A percentile compares a stretch with the other conserved stretches of the same genome.
phyloP scores from a whole-genome alignment of 345 rosid genomes.

The Brassica carinata region DNA sequence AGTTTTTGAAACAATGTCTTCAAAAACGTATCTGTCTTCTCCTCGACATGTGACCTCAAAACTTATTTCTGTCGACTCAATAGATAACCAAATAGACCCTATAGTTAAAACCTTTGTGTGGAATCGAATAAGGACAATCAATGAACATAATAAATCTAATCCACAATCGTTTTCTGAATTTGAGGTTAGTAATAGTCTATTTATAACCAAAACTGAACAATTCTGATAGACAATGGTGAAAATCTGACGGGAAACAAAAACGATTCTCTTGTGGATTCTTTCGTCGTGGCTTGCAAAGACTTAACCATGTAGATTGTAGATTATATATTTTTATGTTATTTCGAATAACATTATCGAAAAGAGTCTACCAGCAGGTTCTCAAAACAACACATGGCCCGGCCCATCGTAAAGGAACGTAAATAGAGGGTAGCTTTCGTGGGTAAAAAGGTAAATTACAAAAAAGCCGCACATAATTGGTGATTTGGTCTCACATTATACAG shows the following conservation, averaged over 20 bases:
- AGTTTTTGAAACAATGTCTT: conserved; percentile 9
- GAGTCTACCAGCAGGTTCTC: background rate
- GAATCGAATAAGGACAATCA: background rate
- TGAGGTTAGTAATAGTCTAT: background rate
- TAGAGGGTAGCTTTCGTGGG: background rate
- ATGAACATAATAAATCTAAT: background rate
- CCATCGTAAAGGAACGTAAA: background rate
- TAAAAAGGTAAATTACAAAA: conserved; percentile 2
- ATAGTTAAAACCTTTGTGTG: background rate
- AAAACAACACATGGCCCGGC: conserved; percentile 7
- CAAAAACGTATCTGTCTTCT: conserved; percentile 38
- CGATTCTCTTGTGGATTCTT: background rate
- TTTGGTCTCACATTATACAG: conserved; percentile 15
- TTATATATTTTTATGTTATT: too few relatives aligned
- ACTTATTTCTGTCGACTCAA: background rate
- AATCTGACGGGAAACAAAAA: background rate
- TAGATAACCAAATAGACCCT: background rate
- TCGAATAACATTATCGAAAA: background rate
- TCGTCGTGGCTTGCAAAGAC: too few relatives aligned
- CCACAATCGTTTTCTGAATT: background rate
- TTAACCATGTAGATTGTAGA: too few relatives aligned
- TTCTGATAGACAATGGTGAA: background rate
- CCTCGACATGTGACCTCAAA: conserved; percentile 38
- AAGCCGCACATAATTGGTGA: conserved; percentile 1
- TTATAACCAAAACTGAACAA: background rate